Percentiles rank a stretch among this genome's conserved stretches.
Conservation (phyloP, 2,329 filamentous ascomycete genomes). For the Neofusicoccum cordaticola region DNA sequence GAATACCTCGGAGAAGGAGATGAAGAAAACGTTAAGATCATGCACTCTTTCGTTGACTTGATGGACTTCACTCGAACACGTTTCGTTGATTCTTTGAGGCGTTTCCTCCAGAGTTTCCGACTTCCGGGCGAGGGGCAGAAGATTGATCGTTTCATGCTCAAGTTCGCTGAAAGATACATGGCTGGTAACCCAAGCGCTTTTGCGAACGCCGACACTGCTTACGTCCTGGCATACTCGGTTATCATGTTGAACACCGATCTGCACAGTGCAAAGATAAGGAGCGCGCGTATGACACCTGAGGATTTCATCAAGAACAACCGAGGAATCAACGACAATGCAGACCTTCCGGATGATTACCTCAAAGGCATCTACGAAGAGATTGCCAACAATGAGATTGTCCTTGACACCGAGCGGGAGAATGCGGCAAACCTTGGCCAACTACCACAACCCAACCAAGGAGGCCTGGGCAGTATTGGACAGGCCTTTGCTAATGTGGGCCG, state of each 20-base stretch:
- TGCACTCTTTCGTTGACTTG: constrained; percentile 94
- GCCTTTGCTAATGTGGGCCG: constrained; percentile 88
- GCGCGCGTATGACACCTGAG: constrained; percentile 84
- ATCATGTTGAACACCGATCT: constrained; percentile 96
- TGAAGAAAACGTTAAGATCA: constrained; percentile 87
- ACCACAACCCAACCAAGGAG: constrained; percentile 54
- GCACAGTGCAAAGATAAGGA: constrained; percentile 82
- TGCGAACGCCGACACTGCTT: constrained; percentile 96
- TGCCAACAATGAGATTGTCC: constrained; percentile 82
- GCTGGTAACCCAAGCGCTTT: constrained; percentile 95
- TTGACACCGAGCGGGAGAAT: constrained; percentile 86
- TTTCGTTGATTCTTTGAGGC: constrained; percentile 87
- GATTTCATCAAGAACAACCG: constrained; percentile 99
- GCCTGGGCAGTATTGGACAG: constrained; percentile 81
- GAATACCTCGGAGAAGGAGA: constrained; percentile 95
- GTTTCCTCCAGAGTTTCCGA: constrained; percentile 92
- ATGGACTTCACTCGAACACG: constrained; percentile 92
- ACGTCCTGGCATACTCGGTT: constrained; percentile 92
- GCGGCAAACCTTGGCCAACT: constrained; percentile 74
- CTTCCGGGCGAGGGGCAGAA: constrained; percentile 96
- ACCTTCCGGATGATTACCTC: constrained; percentile 91
- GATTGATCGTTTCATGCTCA: constrained; percentile 99
- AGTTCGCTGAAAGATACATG: constrained; percentile 95
- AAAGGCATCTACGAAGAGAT: constrained; percentile 91
- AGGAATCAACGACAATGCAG: constrained; percentile 94